These are phyloP conservation scores for Clarireedia monteithiana DNA, from an alignment of 2,329 filamentous ascomycete genomes.

Conservation along the genomic window DNA sequence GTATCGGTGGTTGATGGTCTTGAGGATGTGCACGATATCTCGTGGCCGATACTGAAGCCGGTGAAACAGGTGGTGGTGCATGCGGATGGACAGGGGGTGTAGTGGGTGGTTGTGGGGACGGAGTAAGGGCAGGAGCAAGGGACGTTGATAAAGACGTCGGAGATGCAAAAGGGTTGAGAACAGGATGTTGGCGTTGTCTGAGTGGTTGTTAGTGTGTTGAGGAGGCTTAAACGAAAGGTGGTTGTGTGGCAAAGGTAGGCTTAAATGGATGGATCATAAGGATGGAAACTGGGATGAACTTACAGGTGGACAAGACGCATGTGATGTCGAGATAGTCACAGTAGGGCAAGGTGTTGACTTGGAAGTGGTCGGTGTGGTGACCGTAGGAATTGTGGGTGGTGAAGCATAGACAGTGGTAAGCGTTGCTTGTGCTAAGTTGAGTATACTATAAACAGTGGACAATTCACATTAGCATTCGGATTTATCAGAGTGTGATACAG, in stretches of 20 bases:
- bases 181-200: constrained; percentile 7
- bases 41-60: not conserved
- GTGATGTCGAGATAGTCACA: constrained; percentile 16
- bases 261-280: not conserved
- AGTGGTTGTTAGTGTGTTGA: not conserved
- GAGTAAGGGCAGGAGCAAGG: constrained; percentile 23
- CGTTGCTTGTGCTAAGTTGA: not conserved
- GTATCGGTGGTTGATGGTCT: not conserved
- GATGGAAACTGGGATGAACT: not conserved
- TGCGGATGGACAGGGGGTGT: constrained; percentile 17
- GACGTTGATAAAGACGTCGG: constrained; percentile 13
- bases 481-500: too few species aligned
- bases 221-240: constrained; percentile 3
- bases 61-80: constrained; percentile 13
- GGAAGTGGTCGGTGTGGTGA: not conserved
- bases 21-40: not conserved
- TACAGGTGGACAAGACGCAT: constrained; percentile 10
- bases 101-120: constrained; percentile 17
- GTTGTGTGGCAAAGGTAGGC: constrained; percentile 2
- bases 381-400: not conserved
- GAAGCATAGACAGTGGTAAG: not conserved
- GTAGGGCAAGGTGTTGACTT: constrained; percentile 17
- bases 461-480: too few species aligned
- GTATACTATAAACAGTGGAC: too few species aligned
- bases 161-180: constrained; percentile 15